Percentiles rank a stretch among this genome's conserved stretches.
Conservation (phyloP, 208 protist genomes). For the Trypanosoma mega region DNA sequence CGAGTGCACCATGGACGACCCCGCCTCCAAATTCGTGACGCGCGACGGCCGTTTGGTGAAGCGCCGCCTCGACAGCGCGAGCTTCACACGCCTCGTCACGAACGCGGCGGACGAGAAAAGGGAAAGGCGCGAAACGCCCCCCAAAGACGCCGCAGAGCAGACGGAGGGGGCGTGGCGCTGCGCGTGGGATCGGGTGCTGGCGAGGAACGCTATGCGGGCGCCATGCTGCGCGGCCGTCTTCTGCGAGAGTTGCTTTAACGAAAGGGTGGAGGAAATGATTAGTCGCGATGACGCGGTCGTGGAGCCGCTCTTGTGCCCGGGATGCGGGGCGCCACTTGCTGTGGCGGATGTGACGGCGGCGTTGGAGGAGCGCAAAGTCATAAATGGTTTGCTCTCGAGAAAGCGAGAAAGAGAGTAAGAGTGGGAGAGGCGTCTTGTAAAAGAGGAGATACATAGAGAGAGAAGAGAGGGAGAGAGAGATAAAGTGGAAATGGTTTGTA, state of each 20-base stretch:
- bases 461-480: no score
- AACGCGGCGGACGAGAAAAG: background rate
- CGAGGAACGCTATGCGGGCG: slow-evolving; percentile 62
- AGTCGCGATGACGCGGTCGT: slow-evolving; percentile 32
- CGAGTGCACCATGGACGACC: slow-evolving; percentile 87
- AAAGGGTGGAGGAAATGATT: slow-evolving; percentile 53
- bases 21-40: slow-evolving; percentile 87
- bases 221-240: slow-evolving; percentile 66
- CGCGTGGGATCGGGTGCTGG: slow-evolving; percentile 47
- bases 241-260: slow-evolving; percentile 67
- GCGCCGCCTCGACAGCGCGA: slow-evolving; percentile 58
- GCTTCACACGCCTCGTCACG: slow-evolving; percentile 46
- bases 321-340: slow-evolving; percentile 64
- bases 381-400: slow-evolving; percentile 26
- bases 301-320: slow-evolving; percentile 48
- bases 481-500: no score
- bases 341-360: slow-evolving; percentile 68
- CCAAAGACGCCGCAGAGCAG: slow-evolving; percentile 1
- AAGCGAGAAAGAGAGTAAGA: background rate
- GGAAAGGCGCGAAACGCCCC: no score
- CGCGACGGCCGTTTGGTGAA: slow-evolving; percentile 78
- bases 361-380: slow-evolving; percentile 50
- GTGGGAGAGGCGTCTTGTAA: no score
- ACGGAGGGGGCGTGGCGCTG: slow-evolving; percentile 27
- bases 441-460: no score